Base-by-base conservation (phyloP, 2,329 filamentous ascomycete species). In the Curvularia verruculosa region DNA sequence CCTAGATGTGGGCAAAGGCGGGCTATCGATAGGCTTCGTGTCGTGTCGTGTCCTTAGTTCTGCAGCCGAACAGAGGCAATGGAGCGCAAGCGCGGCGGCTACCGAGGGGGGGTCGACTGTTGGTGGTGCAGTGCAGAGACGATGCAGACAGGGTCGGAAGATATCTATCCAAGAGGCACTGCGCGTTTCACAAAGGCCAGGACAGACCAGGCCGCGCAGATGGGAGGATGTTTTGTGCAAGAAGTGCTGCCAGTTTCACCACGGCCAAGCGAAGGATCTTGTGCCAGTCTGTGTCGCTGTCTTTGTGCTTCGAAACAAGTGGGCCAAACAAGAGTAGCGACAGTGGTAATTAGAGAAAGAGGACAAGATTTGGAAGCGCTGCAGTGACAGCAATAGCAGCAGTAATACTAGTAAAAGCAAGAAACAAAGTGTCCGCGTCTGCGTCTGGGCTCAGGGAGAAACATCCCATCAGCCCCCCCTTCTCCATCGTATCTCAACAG, bases 11-110 rank as follows among this genome's bases (percentile, higher is more conserved):
- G 43, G 43, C 26, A 29, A 3, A 7, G n/a, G 26, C 3, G n/a
- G 26, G 26, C 28, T 45, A 28, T 45, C 26, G 41, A 29, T 45
- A 45, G 41, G 54, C 49, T 34, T 31, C 5, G 29, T 31, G 52
- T 43, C 28, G 39, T 41, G 21, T 43, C 40, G 40, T 26, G 13
- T 21, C 39, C 21, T 4, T 34, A 29, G 28, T 29, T 28, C 12
- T 15, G 2, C 21, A 13, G n/a, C 21, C 40, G 21, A 43, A 26
- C 21, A 43, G 21, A n/a, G 5, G 31, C 31, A 13, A 36, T n/a
- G 31, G 5, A n/a, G 31, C 31, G 31, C 31, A 23, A 26, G 23
- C 21, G 40, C 40, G 40, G 40, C 40, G 40, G 40, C 40, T 43
- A 43, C 21, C 21, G 13, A n/a, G 4, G 15, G 13, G 15, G 4